A percentile compares a stretch with the other conserved stretches of the same genome.
Conservation (phyloP, 768 basidiomycete genomes). For the Hericium coralloides region DNA sequence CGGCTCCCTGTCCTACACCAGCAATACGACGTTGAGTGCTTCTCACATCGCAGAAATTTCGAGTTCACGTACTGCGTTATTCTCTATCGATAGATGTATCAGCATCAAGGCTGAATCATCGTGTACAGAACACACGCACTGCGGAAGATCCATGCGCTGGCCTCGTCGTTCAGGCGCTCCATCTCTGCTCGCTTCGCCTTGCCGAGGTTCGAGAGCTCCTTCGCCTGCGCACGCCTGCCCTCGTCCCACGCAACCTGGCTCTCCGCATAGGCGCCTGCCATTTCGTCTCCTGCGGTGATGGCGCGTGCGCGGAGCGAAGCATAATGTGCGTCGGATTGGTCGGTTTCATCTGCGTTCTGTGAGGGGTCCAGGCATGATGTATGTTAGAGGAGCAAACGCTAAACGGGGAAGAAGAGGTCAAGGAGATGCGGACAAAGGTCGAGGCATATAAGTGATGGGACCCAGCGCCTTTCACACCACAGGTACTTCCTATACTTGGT, state of each 20-base stretch:
- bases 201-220: conserved; percentile 73
- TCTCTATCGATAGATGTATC: conserved; percentile 36
- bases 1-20: conserved; percentile 45
- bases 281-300: conserved; percentile 68
- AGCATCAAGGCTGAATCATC: not conserved
- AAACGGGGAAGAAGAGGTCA: too few species aligned
- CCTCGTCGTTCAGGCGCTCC: conserved; percentile 71
- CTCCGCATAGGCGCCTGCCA: conserved; percentile 61
- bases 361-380: too few species aligned
- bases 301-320: conserved; percentile 63
- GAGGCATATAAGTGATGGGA: too few species aligned
- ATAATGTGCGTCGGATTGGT: conserved; percentile 68
- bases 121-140: conserved; percentile 33
- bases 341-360: conserved; percentile 48
- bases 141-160: conserved; percentile 80
- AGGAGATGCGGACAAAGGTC: too few species aligned
- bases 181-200: conserved; percentile 72
- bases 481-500: too few species aligned
- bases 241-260: conserved; percentile 69
- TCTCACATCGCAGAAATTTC: not conserved
- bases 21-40: not conserved
- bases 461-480: too few species aligned
- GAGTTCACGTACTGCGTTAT: conserved; percentile 48
- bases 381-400: too few species aligned
- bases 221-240: conserved; percentile 42